phyloP scores from a whole-genome alignment of 345 rosid genomes.

The Aquilaria yunnanensis region DNA sequence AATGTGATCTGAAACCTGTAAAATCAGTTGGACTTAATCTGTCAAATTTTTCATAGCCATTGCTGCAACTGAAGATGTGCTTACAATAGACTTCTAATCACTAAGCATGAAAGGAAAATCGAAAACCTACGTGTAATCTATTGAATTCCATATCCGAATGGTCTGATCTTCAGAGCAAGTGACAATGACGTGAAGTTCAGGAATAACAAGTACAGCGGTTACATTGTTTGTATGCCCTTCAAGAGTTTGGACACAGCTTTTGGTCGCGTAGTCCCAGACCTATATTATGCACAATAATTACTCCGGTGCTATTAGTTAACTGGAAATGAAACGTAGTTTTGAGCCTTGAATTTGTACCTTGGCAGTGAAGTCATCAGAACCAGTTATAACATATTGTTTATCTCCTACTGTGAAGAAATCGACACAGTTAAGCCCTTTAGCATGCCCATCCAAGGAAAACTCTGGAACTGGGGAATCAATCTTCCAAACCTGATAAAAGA shows the following conservation, averaged over 20 bases:
- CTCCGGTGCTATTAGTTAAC: neutral
- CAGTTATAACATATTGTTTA: slow-evolving; percentile 69
- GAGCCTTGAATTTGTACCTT: slow-evolving; percentile 35
- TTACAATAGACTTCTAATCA: too few species aligned
- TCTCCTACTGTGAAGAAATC: slow-evolving; percentile 69
- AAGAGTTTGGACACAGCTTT: neutral
- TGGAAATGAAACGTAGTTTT: too few species aligned
- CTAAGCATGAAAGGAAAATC: too few species aligned
- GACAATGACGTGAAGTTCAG: neutral
- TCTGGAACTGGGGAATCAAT: slow-evolving; percentile 71
- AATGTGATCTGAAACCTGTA: too few species aligned
- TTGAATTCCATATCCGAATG: neutral
- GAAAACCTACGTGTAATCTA: neutral
- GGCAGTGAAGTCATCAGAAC: slow-evolving; percentile 88
- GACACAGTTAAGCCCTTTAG: slow-evolving; percentile 80
- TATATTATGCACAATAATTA: neutral
- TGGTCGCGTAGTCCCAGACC: neutral
- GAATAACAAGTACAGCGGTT: neutral
- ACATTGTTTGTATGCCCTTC: slow-evolving; percentile 5
- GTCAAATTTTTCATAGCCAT: too few species aligned
- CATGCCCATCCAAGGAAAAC: slow-evolving; percentile 74
- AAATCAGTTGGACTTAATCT: too few species aligned
- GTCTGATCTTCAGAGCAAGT: slow-evolving; percentile 3
- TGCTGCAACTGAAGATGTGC: too few species aligned
- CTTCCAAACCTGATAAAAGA: slow-evolving; percentile 62